Conservation (phyloP, 768 basidiomycete species). For the Obba rivulosa region DNA sequence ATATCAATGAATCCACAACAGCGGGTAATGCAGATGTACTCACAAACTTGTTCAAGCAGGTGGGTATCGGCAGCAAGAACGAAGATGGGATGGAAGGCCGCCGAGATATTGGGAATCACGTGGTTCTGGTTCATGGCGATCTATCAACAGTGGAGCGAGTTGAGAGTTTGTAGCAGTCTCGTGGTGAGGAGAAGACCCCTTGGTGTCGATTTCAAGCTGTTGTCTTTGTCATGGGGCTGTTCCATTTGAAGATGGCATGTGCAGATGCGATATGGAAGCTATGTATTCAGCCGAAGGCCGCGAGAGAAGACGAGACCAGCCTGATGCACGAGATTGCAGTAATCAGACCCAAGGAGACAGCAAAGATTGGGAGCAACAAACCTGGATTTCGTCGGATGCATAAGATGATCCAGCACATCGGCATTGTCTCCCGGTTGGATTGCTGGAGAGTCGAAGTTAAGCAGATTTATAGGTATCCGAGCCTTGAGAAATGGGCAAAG, state of each 20-base stretch:
- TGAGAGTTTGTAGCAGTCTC: conserved; percentile 3
- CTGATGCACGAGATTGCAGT: conserved; percentile 10
- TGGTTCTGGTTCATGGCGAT: conserved; percentile 17
- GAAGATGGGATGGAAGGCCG: neutral
- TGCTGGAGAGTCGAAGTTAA: conserved; percentile 25
- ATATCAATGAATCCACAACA: conserved; percentile 13
- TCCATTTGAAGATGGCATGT: conserved; percentile 31
- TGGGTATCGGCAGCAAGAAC: conserved; percentile 6
- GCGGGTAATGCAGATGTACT: conserved; percentile 19
- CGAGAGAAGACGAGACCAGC: conserved; percentile 9
- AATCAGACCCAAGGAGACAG: conserved; percentile 24
- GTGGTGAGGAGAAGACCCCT: conserved; percentile 23
- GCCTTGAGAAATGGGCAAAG: conserved; percentile 26
- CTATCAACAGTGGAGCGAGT: conserved; percentile 14
- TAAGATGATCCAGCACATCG: conserved; percentile 21
- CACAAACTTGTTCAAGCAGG: conserved; percentile 17
- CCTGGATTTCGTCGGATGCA: conserved; percentile 27
- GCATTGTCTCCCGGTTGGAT: conserved; percentile 5
- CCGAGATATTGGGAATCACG: conserved; percentile 7
- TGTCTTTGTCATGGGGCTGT: conserved; percentile 29
- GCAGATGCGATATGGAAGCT: conserved; percentile 17
- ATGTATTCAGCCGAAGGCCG: conserved; percentile 3
- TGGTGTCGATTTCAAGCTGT: conserved; percentile 27
- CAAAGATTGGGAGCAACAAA: conserved; percentile 15
- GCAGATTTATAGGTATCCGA: neutral